phyloP scores from a whole-genome alignment of 2,329 filamentous ascomycete genomes.

The Arthrobotrys sphaeroides region DNA sequence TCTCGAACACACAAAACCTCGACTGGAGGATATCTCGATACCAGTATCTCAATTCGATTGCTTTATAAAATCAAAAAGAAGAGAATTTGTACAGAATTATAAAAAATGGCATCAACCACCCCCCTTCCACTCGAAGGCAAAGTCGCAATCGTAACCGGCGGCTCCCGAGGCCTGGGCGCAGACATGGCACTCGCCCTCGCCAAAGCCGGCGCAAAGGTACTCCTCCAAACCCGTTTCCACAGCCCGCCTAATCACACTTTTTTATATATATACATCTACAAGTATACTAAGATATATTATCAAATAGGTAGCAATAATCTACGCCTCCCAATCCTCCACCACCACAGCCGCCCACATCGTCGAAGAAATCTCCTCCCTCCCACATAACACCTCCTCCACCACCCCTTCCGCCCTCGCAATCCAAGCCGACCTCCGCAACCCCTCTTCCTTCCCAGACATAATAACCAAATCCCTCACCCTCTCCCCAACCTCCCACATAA shows the following conservation, averaged over 20 bases:
- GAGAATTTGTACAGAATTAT: not conserved
- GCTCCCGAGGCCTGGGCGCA: conserved; percentile 38
- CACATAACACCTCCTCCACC: conserved; percentile 1
- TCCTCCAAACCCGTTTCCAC: too few species aligned
- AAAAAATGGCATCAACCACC: not conserved
- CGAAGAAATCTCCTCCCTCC: conserved; percentile 43
- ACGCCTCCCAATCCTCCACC: conserved; percentile 31
- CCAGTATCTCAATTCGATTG: too few species aligned
- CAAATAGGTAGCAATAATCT: conserved; percentile 43
- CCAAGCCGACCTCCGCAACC: conserved; percentile 56
- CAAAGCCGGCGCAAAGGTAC: conserved; percentile 49
- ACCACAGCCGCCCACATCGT: conserved; percentile 14
- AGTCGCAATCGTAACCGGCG: conserved; percentile 46
- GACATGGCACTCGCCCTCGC: conserved; percentile 37
- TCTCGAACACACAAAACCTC: not conserved
- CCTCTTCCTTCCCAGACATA: conserved; percentile 58
- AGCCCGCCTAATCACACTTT: too few species aligned
- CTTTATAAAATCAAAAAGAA: too few species aligned
- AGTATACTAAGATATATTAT: not conserved
- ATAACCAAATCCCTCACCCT: conserved; percentile 59
- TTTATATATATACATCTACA: not conserved
- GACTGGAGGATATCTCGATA: not conserved
- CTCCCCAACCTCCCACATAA: conserved; percentile 55
- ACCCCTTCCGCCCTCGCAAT: conserved; percentile 44
- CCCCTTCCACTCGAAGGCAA: conserved; percentile 31